Conservation (phyloP, 2,329 filamentous ascomycete genomes). For the Ascochyta pisi region DNA sequence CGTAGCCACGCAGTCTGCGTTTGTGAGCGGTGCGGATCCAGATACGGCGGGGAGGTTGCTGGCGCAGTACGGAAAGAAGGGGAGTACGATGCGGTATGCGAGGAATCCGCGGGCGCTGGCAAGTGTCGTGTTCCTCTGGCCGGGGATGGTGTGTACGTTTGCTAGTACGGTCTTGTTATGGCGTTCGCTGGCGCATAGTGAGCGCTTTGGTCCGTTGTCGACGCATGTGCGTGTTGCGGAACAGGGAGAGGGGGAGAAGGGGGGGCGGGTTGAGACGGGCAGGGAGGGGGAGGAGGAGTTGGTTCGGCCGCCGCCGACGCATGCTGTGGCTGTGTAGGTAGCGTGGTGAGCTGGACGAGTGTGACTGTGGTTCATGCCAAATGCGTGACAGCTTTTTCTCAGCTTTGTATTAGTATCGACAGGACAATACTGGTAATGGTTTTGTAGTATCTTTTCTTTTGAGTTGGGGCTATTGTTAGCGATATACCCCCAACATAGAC, state of each 20-base stretch:
- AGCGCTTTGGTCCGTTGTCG: constrained; percentile 49
- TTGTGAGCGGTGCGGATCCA: constrained; percentile 52
- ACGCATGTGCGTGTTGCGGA: constrained; percentile 41
- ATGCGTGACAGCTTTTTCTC: too few relatives aligned
- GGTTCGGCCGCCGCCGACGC: background rate
- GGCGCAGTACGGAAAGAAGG: constrained; percentile 40
- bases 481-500: constrained; percentile 12
- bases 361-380: too few relatives aligned
- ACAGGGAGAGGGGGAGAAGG: constrained; percentile 11
- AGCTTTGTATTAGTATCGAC: too few relatives aligned
- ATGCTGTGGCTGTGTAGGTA: background rate
- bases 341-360: too few relatives aligned
- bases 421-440: too few relatives aligned
- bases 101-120: constrained; percentile 60
- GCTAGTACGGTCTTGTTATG: constrained; percentile 52
- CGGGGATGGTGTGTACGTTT: constrained; percentile 58
- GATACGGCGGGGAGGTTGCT: constrained; percentile 43
- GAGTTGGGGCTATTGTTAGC: constrained; percentile 5
- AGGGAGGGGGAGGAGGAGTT: background rate
- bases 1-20: constrained; percentile 55
- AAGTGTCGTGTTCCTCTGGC: constrained; percentile 61
- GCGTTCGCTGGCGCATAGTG: constrained; percentile 49
- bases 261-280: constrained; percentile 3
- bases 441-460: too few relatives aligned
- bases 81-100: constrained; percentile 53